A percentile compares a stretch with the other conserved stretches of the same genome.
These are phyloP conservation scores for Claviceps sp. DNA, from an alignment of 2,329 filamentous ascomycete species.

Conservation along the genomic window DNA sequence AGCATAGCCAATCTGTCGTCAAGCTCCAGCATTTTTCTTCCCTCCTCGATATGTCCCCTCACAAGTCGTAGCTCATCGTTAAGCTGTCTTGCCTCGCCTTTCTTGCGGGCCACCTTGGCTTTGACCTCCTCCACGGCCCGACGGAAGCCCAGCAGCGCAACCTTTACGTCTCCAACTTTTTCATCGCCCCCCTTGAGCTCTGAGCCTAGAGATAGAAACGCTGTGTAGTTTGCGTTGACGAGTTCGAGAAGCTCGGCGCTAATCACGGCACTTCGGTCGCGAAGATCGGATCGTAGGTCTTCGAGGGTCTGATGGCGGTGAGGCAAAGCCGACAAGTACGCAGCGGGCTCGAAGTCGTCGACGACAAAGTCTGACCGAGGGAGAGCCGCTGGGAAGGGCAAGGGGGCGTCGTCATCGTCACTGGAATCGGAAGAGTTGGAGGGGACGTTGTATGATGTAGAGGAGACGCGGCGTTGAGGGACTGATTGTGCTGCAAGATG, in stretches of 20 bases:
- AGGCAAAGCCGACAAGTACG: slow-evolving; percentile 67
- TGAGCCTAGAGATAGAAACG: slow-evolving; percentile 72
- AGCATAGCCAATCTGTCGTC: slow-evolving; percentile 49
- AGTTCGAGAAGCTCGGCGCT: slow-evolving; percentile 82
- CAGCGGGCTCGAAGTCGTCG: slow-evolving; percentile 62
- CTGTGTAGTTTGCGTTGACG: slow-evolving; percentile 89
- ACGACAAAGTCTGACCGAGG: slow-evolving; percentile 71
- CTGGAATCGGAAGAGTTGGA: slow-evolving; percentile 12
- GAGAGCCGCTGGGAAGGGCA: slow-evolving; percentile 81
- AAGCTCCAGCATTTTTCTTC: slow-evolving; percentile 51
- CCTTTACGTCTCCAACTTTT: slow-evolving; percentile 76
- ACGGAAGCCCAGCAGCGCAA: slow-evolving; percentile 74
- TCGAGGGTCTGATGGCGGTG: slow-evolving; percentile 93
- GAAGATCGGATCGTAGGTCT: slow-evolving; percentile 76
- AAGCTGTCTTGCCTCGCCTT: slow-evolving; percentile 46
- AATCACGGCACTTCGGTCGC: slow-evolving; percentile 65
- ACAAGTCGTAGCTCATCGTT: slow-evolving; percentile 56
- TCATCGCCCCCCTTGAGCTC: slow-evolving; percentile 82
- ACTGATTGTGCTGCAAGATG: neutral
- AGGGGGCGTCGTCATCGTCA: slow-evolving; percentile 43
- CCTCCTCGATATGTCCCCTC: slow-evolving; percentile 46
- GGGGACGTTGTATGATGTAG: slow-evolving; percentile 5
- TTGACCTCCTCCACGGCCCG: slow-evolving; percentile 68
- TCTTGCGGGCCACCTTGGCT: slow-evolving; percentile 48
- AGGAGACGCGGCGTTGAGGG: slow-evolving; percentile 8